Evolutionary conservation across 306 rosid species (phyloP).

Genomic region (Elaeagnus macrophylla): DNA sequence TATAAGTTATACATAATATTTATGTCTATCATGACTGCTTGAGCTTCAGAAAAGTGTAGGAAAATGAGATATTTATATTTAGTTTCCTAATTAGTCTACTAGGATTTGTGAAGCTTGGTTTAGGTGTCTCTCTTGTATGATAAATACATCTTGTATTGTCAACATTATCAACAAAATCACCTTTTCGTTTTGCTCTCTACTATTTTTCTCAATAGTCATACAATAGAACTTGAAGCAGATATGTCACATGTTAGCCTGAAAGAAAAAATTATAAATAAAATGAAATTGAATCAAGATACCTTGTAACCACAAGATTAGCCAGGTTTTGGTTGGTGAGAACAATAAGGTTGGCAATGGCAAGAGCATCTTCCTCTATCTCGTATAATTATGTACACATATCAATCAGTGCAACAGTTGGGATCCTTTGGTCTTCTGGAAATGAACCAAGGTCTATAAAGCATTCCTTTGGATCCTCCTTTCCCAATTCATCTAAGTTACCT

Average conservation of each 20-base stretch:
- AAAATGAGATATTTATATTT: too few species aligned
- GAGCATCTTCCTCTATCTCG: slow-evolving; percentile 28
- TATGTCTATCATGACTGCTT: too few species aligned
- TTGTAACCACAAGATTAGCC: slow-evolving; percentile 33
- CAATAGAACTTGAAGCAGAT: not conserved
- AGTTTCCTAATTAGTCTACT: too few species aligned
- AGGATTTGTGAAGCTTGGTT: too few species aligned
- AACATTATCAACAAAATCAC: too few species aligned
- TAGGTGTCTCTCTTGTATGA: too few species aligned
- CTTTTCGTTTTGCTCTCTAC: too few species aligned
- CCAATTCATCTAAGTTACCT: slow-evolving; percentile 32
- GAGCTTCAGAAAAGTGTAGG: too few species aligned
- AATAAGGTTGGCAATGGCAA: slow-evolving; percentile 28
- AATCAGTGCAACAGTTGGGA: slow-evolving; percentile 44
- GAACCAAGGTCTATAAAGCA: slow-evolving; percentile 56
- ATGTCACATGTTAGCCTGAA: not conserved
- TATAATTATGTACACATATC: slow-evolving; percentile 52
- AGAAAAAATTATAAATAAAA: not conserved
- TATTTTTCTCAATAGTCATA: too few species aligned
- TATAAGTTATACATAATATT: too few species aligned
- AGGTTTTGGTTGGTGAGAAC: slow-evolving; percentile 28
- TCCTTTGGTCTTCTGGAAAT: slow-evolving; percentile 64
- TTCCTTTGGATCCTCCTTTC: slow-evolving; percentile 24
- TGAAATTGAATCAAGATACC: slow-evolving; percentile 24
- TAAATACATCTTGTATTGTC: too few species aligned